Percentiles rank a stretch among this genome's conserved stretches.
These are phyloP conservation scores for Barbarea vulgaris DNA, from an alignment of 345 rosid genomes.

Conservation along the genomic window DNA sequence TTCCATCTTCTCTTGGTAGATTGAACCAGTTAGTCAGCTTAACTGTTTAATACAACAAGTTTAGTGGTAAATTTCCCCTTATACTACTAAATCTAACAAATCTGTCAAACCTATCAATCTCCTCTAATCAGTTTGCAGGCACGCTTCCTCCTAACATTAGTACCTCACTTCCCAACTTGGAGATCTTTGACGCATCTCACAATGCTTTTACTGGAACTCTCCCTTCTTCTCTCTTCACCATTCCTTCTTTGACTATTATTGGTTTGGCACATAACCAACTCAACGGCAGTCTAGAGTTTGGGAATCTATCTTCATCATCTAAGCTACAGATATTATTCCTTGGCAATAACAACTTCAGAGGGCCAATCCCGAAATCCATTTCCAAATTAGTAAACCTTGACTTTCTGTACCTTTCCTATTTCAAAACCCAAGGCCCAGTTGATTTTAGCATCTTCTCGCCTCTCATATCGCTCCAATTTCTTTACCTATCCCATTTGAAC, in stretches of 20 bases:
- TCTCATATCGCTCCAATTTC: neutral
- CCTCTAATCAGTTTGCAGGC: neutral
- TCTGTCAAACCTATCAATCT: neutral
- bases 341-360: conserved; percentile 30
- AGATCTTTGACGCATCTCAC: too few relatives aligned
- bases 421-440: conserved; percentile 2
- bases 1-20: neutral
- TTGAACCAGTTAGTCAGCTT: too few relatives aligned
- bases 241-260: neutral
- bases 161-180: too few relatives aligned
- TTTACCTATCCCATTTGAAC: conserved; percentile 12
- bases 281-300: neutral
- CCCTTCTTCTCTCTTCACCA: neutral
- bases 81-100: neutral
- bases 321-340: neutral
- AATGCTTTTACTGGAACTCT: too few relatives aligned
- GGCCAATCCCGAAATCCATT: conserved; percentile 19
- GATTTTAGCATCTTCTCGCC: conserved; percentile 30
- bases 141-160: too few relatives aligned
- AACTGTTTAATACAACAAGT: too few relatives aligned
- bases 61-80: neutral
- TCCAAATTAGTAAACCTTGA: conserved; percentile 18
- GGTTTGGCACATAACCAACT: neutral
- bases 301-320: conserved; percentile 2
- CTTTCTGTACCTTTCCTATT: neutral